Evolutionary conservation across 371 early-diverging fungal genomes (phyloP), one percentile per base, ranked within the genome.

Genomic region (Mortierella sp.): DNA sequence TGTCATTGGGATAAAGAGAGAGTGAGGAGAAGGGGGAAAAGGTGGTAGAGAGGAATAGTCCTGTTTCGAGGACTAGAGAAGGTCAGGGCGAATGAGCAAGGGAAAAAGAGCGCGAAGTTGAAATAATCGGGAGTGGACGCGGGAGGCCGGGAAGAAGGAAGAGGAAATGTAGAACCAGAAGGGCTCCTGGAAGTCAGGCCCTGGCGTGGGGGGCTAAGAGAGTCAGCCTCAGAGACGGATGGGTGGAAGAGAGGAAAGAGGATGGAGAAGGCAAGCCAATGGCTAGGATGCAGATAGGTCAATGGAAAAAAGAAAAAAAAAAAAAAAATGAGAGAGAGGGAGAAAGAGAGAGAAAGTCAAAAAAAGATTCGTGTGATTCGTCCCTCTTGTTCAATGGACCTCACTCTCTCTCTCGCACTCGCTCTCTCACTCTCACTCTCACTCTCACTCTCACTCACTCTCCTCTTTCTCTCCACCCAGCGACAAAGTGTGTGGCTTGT

Each of bases 1-100:
- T 7, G 77, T 65, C 77, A 76, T 76, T 16, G 52, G 23, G 21
- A 14, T n/a, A 25, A 37, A 37, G 37, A 9, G 37, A 4, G 11
- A 23, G 7, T 7, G 14, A 29, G 7, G 21, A 60, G 29, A 16
- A 19, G 55, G 0, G 16, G 29, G 19, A 48, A 11, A 50, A 23
- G 4, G 21, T 25, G 26, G 26, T 5, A n/a, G 37, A 60, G 11
- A 18, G 28, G 46, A 30, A 3, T 26, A 12, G 7, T 26, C 15
- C 18, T 57, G 6, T 7, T 23, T 23, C 50, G n/a, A 21, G 16
- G 21, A 43, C 25, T 45, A 48, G 64, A 11, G 44, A 59, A 28
- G 18, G 14, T 25, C 21, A 18, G 28, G 44, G 21, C 18, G 23
- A 43, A 12, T 23, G 28, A 43, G n/a, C 14, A n/a, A 23, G 18